Percentiles rank a stretch among this genome's conserved stretches.
Conservation (phyloP, 331 rosid genomes). For the Acacia pycnantha region DNA sequence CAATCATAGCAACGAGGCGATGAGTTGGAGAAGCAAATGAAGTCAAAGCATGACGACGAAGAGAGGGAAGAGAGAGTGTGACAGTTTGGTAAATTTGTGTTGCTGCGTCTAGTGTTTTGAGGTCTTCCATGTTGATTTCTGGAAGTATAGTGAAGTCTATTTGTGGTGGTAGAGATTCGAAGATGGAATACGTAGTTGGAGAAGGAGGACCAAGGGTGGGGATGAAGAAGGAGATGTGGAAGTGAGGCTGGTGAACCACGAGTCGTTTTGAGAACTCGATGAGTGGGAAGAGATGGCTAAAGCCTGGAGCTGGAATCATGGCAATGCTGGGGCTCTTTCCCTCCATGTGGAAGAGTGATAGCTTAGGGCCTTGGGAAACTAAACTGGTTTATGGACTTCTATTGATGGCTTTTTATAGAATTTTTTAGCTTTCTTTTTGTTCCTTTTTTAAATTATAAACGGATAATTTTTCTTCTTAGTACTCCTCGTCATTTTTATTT, state of each 20-base stretch:
- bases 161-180: no score
- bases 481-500: no score
- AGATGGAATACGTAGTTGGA: background rate
- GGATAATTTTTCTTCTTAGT: no score
- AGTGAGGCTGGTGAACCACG: background rate
- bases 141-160: slow-evolving; percentile 24
- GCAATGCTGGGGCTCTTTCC: background rate
- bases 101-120: background rate
- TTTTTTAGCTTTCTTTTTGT: no score
- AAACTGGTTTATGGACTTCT: no score
- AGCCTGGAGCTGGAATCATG: background rate
- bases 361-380: background rate
- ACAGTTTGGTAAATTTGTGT: slow-evolving; percentile 8
- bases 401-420: no score
- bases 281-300: background rate
- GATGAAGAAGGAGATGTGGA: background rate
- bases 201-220: background rate
- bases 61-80: slow-evolving; percentile 8
- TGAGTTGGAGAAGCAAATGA: background rate
- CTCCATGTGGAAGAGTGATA: background rate
- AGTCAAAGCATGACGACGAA: background rate
- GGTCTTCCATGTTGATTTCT: slow-evolving; percentile 12
- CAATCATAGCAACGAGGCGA: slow-evolving; percentile 15
- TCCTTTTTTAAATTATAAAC: no score
- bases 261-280: background rate